Evolutionary conservation across 2,329 filamentous ascomycete species (phyloP), one percentile per base, ranked within the genome.

Genomic region (Chalaropsis ovoidea): DNA sequence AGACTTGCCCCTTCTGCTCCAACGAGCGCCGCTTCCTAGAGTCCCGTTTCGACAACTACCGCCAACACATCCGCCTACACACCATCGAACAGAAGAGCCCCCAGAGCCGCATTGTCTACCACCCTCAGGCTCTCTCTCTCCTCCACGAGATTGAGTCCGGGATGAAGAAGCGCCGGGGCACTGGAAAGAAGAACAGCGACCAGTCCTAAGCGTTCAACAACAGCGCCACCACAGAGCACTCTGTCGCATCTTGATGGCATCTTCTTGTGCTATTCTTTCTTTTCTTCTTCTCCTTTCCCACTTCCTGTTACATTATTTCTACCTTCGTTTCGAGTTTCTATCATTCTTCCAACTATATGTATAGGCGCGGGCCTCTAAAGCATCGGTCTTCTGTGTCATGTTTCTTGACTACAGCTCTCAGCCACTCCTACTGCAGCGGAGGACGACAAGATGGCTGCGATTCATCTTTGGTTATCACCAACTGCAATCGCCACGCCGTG

Each of bases 11-110:
- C 47, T 68, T 68, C 62, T 69, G 68, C 68, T 41, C 64, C 27
- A 65, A 62, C 27, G 52, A 62, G 39, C 66, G 67, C 24, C 66
- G 61, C 19, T 69, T 69, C 63, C 31, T 65, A 4, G 63, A 52
- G 17, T 60, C 58, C 13, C 74, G 76, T 31, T 70, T 64, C 31
- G 76, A 78, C 66, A 78, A 78, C 71, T 75, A 72, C 68, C 70
- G 72, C 0, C 70, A 72, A 24, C 76, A 78, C 64, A 69, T 77
- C n/a, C 70, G 68, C n/a, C 71, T 77, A 2, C 76, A 78, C 68
- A 73, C 73, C 6, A 66, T 70, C 7, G 65, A 70, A 49, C 67
- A 70, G 61, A 67, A 67, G 61, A 63, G 60, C 19, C 45, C 66
- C 4, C 74, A 72, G 45, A 70, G 72, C 19, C 72, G 76, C 45